Conservation (phyloP, 192 early-diverging fungal species). For the Podila epicladia region DNA sequence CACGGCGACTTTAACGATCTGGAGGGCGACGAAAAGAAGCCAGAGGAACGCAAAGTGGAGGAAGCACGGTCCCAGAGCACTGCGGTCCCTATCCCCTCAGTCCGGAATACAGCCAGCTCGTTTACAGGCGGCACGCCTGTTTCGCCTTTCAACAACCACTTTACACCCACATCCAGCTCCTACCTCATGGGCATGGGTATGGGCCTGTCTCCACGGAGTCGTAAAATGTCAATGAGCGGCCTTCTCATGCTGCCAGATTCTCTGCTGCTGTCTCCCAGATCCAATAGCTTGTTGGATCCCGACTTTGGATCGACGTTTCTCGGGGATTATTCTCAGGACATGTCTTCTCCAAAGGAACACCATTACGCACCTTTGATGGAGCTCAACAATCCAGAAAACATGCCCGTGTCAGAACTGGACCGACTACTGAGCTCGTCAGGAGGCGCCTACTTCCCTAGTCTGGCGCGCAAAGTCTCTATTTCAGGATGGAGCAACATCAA, state of each 20-base stretch:
- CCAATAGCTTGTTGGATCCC: conserved; percentile 43
- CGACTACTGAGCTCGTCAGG: conserved; percentile 58
- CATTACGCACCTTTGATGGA: conserved; percentile 58
- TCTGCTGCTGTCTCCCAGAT: conserved; percentile 34
- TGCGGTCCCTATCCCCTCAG: conserved; percentile 42
- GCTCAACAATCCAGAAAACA: conserved; percentile 68
- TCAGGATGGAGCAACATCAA: conserved; percentile 47
- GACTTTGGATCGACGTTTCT: conserved; percentile 29
- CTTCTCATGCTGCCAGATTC: conserved; percentile 44
- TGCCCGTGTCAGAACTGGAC: conserved; percentile 71
- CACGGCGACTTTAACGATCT: conserved; percentile 57
- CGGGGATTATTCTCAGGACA: conserved; percentile 29
- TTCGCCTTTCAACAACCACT: conserved; percentile 34
- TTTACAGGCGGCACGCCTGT: conserved; percentile 33
- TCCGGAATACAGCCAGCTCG: conserved; percentile 16
- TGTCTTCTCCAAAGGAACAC: conserved; percentile 37
- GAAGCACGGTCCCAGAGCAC: conserved; percentile 26
- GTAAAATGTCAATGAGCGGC: conserved; percentile 51
- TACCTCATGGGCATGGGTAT: conserved; percentile 34
- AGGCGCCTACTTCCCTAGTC: conserved; percentile 38
- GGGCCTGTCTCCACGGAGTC: conserved; percentile 39
- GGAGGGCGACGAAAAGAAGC: conserved; percentile 28
- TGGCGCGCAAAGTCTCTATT: conserved; percentile 49
- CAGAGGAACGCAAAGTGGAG: background rate
- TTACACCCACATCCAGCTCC: conserved; percentile 38